Conservation (phyloP, 2,329 filamentous ascomycete genomes). For the Cladosporium sp. region DNA sequence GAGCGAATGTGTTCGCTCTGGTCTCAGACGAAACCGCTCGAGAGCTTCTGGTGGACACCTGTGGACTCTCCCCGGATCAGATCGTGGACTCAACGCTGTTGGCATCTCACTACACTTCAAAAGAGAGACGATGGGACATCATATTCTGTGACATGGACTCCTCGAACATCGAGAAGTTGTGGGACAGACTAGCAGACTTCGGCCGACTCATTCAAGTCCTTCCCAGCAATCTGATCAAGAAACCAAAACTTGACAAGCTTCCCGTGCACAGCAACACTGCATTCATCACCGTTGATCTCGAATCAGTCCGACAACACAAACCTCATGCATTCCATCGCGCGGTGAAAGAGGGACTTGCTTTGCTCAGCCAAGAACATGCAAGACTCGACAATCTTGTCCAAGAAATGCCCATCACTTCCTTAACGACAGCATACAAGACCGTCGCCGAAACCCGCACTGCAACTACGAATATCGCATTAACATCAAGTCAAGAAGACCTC, state of each 20-base stretch:
- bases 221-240: not conserved
- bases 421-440: not conserved
- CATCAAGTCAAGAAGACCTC: not conserved
- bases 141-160: not conserved
- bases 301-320: not conserved
- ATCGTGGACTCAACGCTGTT: not conserved
- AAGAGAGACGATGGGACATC: not conserved
- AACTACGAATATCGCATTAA: not conserved
- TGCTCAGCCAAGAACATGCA: not conserved
- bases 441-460: not conserved
- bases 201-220: conserved; percentile 18
- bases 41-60: not conserved
- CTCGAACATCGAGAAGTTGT: not conserved
- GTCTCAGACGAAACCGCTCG: not conserved
- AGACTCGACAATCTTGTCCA: not conserved
- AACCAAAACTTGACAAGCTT: not conserved
- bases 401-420: not conserved
- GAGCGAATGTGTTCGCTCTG: not conserved
- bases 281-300: not conserved
- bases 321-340: not conserved
- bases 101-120: not conserved
- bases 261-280: not conserved
- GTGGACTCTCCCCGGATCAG: not conserved
- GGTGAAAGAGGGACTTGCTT: not conserved
- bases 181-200: conserved; percentile 24